Conservation (phyloP, 164 flowering plant species). For the Saururus chinensis region DNA sequence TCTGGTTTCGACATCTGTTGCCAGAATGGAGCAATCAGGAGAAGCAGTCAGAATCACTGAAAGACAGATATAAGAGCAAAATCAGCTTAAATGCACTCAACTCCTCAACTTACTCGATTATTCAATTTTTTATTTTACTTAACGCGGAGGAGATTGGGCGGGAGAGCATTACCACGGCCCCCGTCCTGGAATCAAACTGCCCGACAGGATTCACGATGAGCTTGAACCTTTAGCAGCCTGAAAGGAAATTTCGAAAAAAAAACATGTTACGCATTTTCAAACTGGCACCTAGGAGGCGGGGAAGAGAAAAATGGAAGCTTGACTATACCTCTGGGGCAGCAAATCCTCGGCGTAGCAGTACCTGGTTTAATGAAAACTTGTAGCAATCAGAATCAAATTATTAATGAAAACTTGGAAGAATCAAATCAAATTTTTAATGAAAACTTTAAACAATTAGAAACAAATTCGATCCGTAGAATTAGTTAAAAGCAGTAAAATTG, state of each 20-base stretch:
- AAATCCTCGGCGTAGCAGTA: conserved; percentile 49
- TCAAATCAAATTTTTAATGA: not conserved
- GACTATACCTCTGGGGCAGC: conserved; percentile 40
- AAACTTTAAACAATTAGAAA: not conserved
- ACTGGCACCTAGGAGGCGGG: too few relatives aligned
- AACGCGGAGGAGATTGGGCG: not conserved
- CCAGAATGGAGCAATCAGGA: conserved; percentile 64
- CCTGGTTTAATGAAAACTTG: conserved; percentile 18
- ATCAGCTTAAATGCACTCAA: too few relatives aligned
- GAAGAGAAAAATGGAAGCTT: conserved; percentile 1
- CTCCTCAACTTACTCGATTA: not conserved
- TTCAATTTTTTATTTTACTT: too few relatives aligned
- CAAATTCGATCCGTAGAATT: not conserved
- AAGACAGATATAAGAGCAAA: not conserved
- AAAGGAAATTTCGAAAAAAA: not conserved
- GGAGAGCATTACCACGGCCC: conserved; percentile 48
- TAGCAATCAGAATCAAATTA: not conserved
- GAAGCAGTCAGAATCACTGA: conserved; percentile 74
- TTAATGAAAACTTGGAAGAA: not conserved
- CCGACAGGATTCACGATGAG: conserved; percentile 80
- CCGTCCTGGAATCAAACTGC: conserved; percentile 63
- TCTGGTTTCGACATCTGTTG: conserved; percentile 85
- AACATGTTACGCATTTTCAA: too few relatives aligned
- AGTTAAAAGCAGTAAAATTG: not conserved
- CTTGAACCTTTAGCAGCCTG: conserved; percentile 52